Base-by-base conservation (phyloP, 495 filamentous ascomycete genomes). In the Cairneyella variabilis region DNA sequence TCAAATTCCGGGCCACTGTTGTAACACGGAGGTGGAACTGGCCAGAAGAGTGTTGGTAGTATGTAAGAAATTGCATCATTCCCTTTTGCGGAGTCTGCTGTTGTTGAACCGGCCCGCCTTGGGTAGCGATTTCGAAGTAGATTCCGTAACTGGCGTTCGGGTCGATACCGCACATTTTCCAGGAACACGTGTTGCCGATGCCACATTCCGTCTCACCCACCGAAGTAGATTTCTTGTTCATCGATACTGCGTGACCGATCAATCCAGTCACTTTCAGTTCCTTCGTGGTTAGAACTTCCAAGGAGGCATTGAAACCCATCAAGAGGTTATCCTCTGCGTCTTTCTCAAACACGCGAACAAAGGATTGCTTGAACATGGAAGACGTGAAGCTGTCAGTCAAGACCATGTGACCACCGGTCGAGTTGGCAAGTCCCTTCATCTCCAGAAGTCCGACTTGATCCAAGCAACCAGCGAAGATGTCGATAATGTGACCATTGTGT, bases 121-220 rank as follows among this genome's bases (percentile, higher is more conserved):
- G 95, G 64, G 86, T 90, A 40, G 95, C 92, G 64, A 97, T 93
- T 65, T 99, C 95, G 59, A 96, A 99, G 74, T 97, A 99, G 55
- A 97, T 78, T 46, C 91, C 95, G 58, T 97, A 97, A 61, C 90
- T 96, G 23, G 93, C 83, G 45, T 83, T 84, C 25, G 95, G 95
- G 61, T 96, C 91, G 56, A 99, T 96, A 53, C 89, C 90, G 63
- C 93, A 97, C 91, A 99, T 97, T 72, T 97, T 99, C 95, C 95
- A 99, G 1, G 91, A 92, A 71, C 95, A 97, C 6, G 95, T 99
- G 64, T 97, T 97, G 64, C 95, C 95, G 61, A 97, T 97, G 60
- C 95, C 95, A 68, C 91, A 95, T 66, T 99, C 95, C 0, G 93
- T 97, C 73, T 99, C 95, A 39, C 95, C 95, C 23, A 99, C 95